Percentiles rank a stretch among this genome's conserved stretches.
These are phyloP conservation scores for Solanum tacnaense DNA, from an alignment of 257 asterid genomes.

Conservation along the genomic window DNA sequence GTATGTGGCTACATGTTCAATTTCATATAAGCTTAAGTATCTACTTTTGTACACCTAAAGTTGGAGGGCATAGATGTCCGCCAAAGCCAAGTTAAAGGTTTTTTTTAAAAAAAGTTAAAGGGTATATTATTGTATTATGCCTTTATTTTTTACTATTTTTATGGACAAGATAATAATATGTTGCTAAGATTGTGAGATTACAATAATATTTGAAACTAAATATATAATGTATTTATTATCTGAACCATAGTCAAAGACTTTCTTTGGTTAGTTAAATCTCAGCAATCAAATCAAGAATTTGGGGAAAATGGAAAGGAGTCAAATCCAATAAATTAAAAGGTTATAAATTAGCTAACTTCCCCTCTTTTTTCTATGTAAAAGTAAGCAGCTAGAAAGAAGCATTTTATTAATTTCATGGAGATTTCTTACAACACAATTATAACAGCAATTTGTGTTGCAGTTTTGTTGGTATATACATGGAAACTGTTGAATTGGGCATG, in stretches of 20 bases:
- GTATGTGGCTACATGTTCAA: no score
- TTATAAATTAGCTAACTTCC: not conserved
- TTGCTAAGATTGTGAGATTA: no score
- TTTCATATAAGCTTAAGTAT: no score
- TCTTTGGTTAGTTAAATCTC: not conserved
- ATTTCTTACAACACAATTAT: not conserved
- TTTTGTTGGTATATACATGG: slow-evolving; percentile 6
- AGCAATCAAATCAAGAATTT: no score
- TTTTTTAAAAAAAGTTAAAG: no score
- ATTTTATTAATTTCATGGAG: slow-evolving; percentile 8
- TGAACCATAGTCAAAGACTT: not conserved
- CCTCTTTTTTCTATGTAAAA: not conserved
- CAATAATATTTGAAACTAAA: not conserved
- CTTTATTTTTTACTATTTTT: no score
- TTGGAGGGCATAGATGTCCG: no score
- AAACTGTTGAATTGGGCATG: slow-evolving; percentile 23
- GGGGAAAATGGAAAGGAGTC: no score
- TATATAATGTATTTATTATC: not conserved
- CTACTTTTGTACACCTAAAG: no score
- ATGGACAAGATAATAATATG: no score
- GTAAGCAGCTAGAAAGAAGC: not conserved
- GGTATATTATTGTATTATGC: no score
- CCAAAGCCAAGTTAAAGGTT: no score
- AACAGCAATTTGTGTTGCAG: not conserved
- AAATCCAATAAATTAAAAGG: not conserved